These are phyloP conservation scores for Babesia bigemina DNA, from an alignment of 169 alveolate species.

Conservation along the genomic window DNA sequence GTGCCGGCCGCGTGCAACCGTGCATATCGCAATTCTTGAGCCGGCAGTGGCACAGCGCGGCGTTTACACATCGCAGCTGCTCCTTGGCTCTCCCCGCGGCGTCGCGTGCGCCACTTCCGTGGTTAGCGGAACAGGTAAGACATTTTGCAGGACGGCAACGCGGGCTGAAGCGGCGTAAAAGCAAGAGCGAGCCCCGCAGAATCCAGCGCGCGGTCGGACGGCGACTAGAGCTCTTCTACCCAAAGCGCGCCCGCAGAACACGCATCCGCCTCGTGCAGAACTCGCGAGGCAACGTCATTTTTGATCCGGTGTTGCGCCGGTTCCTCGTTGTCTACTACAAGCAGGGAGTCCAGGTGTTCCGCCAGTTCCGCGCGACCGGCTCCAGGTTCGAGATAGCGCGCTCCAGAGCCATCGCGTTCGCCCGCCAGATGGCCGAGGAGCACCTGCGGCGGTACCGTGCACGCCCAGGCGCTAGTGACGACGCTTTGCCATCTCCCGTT, in stretches of 20 bases:
- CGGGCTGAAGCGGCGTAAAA: slow-evolving; percentile 74
- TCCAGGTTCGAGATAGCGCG: slow-evolving; percentile 67
- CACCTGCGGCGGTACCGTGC: slow-evolving; percentile 41
- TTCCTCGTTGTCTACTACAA: slow-evolving; percentile 74
- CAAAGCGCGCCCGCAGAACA: slow-evolving; percentile 68
- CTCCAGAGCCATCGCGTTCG: slow-evolving; percentile 68
- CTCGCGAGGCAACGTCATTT: slow-evolving; percentile 74
- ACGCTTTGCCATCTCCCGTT: slow-evolving; percentile 9
- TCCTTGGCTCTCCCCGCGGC: neutral
- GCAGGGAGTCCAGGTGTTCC: slow-evolving; percentile 77
- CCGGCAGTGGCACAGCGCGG: neutral
- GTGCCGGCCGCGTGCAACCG: neutral
- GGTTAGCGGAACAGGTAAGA: neutral
- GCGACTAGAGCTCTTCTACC: slow-evolving; percentile 75
- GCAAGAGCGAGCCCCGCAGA: slow-evolving; percentile 68
- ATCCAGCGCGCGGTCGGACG: slow-evolving; percentile 70
- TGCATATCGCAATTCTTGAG: neutral
- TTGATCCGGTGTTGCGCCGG: slow-evolving; percentile 67
- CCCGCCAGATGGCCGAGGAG: slow-evolving; percentile 69
- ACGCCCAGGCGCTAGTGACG: slow-evolving; percentile 24
- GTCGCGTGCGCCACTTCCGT: slow-evolving; percentile 9
- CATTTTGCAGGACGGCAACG: slow-evolving; percentile 74
- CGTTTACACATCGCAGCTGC: neutral
- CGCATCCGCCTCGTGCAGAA: slow-evolving; percentile 75
- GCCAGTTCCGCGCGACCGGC: slow-evolving; percentile 67